Base-by-base conservation (phyloP, 2,329 filamentous ascomycete species). In the Penicillium psychrosexuale region DNA sequence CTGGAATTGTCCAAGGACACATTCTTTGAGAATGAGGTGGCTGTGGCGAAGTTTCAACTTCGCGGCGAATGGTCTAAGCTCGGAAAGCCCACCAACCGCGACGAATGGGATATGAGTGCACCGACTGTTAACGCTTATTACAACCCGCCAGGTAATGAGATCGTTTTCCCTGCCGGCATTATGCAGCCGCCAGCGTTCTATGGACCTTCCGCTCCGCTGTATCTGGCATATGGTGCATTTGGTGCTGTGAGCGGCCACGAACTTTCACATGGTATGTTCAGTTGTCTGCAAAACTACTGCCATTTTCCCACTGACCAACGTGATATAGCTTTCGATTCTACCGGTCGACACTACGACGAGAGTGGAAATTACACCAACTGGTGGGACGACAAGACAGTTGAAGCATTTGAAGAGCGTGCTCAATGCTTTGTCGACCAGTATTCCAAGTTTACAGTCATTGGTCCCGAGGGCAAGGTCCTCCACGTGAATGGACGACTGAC, bases 361-460 rank as follows among this genome's bases (percentile, higher is more conserved):
- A 82, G 80, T 39, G 86, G 84, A 22, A 86, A 85, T 63, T 82
- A 81, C 64, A 85, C 81, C 0, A 78, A 85, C 56, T 89, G 86
- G 86, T 89, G 85, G 85, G 82, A 83, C 15, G 75, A 84, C 8
- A 67, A 74, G 34, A 88, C 85, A 1, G 76, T 85, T 3, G 65
- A 77, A 5, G 81, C 76, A 1, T 90, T 88, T 66, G 69, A 81
- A 50, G 72, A 83, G 50, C 81, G 81, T 43, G 79, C 84, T 0
- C 72, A 85, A 57, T 90, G 87, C 69, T 88, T 90, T 56, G 74
- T 88, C 2, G 75, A 87, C n/a, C 85, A 89, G 70, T 89, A 87
- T 66, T 71, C 73, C 54, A 80, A 85, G 33, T 87, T 82, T 66
- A 83, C 81, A 0, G 77, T 88, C 12, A 75, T 77, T 0, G 82